These are phyloP conservation scores for Verticillium isaacii DNA, from an alignment of 2,329 filamentous ascomycete species.

Conservation along the genomic window DNA sequence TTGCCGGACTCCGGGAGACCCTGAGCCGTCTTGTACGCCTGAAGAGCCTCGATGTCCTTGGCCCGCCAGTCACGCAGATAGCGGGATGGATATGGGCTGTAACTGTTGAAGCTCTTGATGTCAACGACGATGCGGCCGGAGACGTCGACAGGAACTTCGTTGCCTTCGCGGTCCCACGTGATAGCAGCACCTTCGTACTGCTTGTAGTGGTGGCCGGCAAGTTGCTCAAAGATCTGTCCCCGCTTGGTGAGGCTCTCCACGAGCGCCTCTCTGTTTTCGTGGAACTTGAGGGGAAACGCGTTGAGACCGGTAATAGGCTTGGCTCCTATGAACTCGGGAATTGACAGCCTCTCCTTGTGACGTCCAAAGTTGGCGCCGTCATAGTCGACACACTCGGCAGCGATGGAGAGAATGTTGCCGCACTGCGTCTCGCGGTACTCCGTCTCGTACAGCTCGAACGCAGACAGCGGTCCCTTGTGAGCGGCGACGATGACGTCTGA, in stretches of 20 bases:
- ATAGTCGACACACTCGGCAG: constrained; percentile 40
- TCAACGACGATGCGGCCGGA: constrained; percentile 33
- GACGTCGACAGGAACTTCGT: constrained; percentile 16
- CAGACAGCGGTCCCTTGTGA: constrained; percentile 32
- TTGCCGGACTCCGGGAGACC: constrained; percentile 19
- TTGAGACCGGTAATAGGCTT: constrained; percentile 36
- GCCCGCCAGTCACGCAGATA: constrained; percentile 25
- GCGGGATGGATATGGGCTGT: constrained; percentile 23
- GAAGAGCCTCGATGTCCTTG: constrained; percentile 23
- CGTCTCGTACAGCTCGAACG: constrained; percentile 31
- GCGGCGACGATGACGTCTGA: constrained; percentile 34
- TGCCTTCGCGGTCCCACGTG: constrained; percentile 26
- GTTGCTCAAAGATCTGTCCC: constrained; percentile 38
- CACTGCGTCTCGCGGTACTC: constrained; percentile 31
- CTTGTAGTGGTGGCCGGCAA: constrained; percentile 44
- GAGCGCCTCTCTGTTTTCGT: constrained; percentile 31
- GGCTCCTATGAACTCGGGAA: constrained; percentile 37
- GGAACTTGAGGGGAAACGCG: constrained; percentile 39
- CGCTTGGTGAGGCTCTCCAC: constrained; percentile 28
- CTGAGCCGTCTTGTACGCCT: constrained; percentile 15
- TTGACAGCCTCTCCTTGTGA: constrained; percentile 24
- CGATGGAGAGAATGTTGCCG: constrained; percentile 32
- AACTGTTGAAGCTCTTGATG: constrained; percentile 30
- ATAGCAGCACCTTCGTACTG: constrained; percentile 35
- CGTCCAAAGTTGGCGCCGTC: constrained; percentile 43